These are phyloP conservation scores for Polytrichum commune DNA, from an alignment of 225 moss, liverwort and hornwort species.

Conservation along the genomic window DNA sequence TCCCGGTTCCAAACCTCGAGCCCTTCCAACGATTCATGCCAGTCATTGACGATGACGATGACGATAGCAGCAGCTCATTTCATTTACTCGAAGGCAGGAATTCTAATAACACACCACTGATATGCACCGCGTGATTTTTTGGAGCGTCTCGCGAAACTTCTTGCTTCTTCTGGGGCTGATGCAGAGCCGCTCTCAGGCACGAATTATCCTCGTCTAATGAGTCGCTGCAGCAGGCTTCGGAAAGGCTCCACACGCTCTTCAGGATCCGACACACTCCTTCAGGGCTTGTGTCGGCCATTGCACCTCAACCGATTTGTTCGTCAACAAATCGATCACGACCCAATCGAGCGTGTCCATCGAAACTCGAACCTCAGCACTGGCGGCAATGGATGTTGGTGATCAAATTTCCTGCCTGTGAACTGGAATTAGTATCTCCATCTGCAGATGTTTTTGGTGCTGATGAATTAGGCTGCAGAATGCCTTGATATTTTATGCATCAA, in stretches of 20 bases:
- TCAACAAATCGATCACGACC: background rate
- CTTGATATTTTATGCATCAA: background rate
- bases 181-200: conserved; percentile 7
- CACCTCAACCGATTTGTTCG: background rate
- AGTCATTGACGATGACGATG: background rate
- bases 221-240: background rate
- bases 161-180: background rate
- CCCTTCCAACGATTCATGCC: background rate
- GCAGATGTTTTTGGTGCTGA: background rate
- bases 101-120: conserved; percentile 1
- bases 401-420: background rate
- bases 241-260: background rate
- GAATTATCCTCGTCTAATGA: background rate
- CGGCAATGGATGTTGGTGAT: background rate
- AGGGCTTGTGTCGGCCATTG: background rate
- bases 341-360: background rate
- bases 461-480: background rate
- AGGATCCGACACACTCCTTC: conserved; percentile 4
- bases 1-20: conserved; percentile 1
- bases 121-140: background rate
- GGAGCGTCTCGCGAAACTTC: background rate
- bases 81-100: background rate
- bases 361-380: background rate
- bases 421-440: background rate
- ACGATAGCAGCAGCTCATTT: too few relatives aligned